A percentile compares a stretch with the other conserved stretches of the same genome.
Conservation (phyloP, 352 stramenopile species). For the Phytophthora pluvialis region DNA sequence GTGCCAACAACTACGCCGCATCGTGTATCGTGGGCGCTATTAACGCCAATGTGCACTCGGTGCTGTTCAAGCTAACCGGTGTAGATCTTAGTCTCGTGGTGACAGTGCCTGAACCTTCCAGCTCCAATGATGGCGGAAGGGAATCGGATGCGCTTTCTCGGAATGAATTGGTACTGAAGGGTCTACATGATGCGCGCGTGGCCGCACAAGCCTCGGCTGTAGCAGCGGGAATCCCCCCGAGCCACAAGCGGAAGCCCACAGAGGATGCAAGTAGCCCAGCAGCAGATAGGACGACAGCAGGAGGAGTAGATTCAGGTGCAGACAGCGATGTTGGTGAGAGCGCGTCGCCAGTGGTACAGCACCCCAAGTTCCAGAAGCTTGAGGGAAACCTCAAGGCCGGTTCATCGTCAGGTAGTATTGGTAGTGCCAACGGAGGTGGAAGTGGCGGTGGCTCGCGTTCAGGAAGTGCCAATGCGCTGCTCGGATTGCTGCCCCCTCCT, state of each 20-base stretch:
- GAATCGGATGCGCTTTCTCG: conserved; percentile 53
- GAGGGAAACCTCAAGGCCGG: conserved; percentile 51
- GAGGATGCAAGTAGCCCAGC: conserved; percentile 34
- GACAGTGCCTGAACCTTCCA: conserved; percentile 25
- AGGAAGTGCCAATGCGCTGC: conserved; percentile 47
- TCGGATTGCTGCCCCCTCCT: conserved; percentile 44
- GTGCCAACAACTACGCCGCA: conserved; percentile 76
- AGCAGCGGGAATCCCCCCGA: conserved; percentile 26
- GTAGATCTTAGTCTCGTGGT: conserved; percentile 70
- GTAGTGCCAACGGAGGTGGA: conserved; percentile 40
- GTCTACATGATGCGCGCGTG: conserved; percentile 45
- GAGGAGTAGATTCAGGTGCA: conserved; percentile 30
- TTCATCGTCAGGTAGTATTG: conserved; percentile 55
- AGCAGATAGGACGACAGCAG: conserved; percentile 24
- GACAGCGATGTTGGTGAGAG: conserved; percentile 37
- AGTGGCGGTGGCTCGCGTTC: conserved; percentile 38
- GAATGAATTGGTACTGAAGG: conserved; percentile 67
- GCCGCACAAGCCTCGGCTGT: conserved; percentile 11
- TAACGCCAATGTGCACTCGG: conserved; percentile 66
- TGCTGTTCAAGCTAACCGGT: conserved; percentile 81
- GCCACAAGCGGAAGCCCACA: conserved; percentile 63
- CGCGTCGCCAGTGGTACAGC: conserved; percentile 35
- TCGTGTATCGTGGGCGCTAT: conserved; percentile 79
- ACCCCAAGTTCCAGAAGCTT: conserved; percentile 61
- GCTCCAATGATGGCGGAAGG: conserved; percentile 18